phyloP scores from a whole-genome alignment of 306 rosid genomes.

The Luffa acutangula region DNA sequence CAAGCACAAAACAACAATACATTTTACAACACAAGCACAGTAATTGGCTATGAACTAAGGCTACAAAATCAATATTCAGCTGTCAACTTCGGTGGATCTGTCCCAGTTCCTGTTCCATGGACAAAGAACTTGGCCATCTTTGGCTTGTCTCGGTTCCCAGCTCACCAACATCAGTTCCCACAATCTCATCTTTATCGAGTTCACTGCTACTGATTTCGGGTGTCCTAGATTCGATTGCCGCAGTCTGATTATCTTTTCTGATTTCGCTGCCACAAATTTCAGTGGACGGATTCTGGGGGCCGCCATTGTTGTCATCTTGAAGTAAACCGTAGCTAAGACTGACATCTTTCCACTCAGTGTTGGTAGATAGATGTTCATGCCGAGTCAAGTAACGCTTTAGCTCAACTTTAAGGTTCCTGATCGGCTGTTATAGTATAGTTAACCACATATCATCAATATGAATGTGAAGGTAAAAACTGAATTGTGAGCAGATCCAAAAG shows the following conservation, averaged over 20 bases:
- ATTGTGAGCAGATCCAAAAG: neutral
- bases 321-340: slow-evolving; percentile 13
- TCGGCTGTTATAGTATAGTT: slow-evolving; percentile 4
- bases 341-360: slow-evolving; percentile 14
- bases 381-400: slow-evolving; percentile 18
- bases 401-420: slow-evolving; percentile 15
- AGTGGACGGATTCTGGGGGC: neutral
- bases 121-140: neutral
- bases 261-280: neutral
- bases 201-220: neutral
- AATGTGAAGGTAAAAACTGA: neutral
- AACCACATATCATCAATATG: neutral
- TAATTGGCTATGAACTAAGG: neutral
- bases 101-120: neutral
- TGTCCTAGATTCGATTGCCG: neutral
- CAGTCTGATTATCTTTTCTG: neutral
- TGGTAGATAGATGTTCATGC: slow-evolving; percentile 12
- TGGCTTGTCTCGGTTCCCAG: neutral
- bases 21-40: slow-evolving; percentile 1
- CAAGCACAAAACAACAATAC: neutral
- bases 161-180: neutral
- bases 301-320: neutral
- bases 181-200: neutral
- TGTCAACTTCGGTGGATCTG: neutral
- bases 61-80: neutral